Evolutionary conservation across 2,329 filamentous ascomycete genomes (phyloP), one percentile per base, ranked within the genome.

Genomic region (Neophaeococcomyces aloes): DNA sequence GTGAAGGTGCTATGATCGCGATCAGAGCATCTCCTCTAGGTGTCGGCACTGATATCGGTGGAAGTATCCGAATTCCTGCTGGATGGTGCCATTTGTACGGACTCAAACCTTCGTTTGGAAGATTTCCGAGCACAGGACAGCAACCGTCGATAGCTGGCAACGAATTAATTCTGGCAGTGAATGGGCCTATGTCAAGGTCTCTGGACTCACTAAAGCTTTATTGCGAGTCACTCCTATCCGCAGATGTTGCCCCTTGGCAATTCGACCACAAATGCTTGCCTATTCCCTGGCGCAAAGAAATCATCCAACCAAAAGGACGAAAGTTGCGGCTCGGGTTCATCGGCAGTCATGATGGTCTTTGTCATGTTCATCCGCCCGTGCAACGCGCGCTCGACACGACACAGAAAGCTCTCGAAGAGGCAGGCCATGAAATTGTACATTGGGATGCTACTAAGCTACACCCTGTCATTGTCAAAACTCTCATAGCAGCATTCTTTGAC

Each of bases 41-140:
- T 2, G 46, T 64, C 13, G 61, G 62, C 10, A 62, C 60, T 1
- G 67, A 70, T 46, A 69, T 69, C 29, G 54, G 58, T n/a, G 64
- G 63, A 6, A 61, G 58, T 40, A 60, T 66, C 32, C 56, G 64
- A 17, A 63, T 66, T 35, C 64, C 64, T 1, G 53, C 56, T 44
- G 57, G 60, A 2, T 66, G 61, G 45, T 64, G 59, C 52, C 51
- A 56, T 21, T 47, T 65, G 1, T 66, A 63, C 49, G 63, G 63
- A 2, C 48, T 66, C 23, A 67, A 66, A 42, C 63, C 64, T 3
- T 61, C 59, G 3, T 60, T 61, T 46, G 63, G 64, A 33, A 54
- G 62, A 8, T 61, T 65, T 47, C 63, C 63, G 33, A 56, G 59
- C 27, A 62, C 59, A 37, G 62, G 61, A 27, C 56, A 53, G 2